A percentile compares a stretch with the other conserved stretches of the same genome.
Conservation (phyloP, 257 asterid species). For the Oldenlandia corymbosa region DNA sequence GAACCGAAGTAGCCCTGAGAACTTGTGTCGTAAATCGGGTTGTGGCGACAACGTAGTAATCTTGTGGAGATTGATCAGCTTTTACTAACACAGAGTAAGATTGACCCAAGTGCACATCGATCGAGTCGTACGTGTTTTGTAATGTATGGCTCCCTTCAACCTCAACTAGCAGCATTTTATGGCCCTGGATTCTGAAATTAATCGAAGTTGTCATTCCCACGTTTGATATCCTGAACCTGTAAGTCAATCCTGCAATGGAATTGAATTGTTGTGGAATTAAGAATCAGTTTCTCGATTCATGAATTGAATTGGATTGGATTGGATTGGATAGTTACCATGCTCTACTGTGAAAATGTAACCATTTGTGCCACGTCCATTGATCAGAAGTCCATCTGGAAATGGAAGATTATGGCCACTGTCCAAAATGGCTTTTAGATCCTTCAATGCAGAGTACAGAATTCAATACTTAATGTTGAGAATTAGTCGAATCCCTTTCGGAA, state of each 20-base stretch:
- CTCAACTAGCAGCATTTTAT: conserved; percentile 27
- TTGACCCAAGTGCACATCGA: conserved; percentile 34
- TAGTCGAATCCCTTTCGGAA: too few relatives aligned
- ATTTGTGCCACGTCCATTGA: conserved; percentile 18
- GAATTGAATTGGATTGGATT: too few relatives aligned
- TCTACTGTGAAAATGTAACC: conserved; percentile 3
- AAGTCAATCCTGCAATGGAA: conserved; percentile 23
- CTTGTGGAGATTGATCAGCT: conserved; percentile 31
- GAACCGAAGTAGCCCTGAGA: conserved; percentile 22
- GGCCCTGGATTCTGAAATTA: conserved; percentile 37
- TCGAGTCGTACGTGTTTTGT: conserved; percentile 29
- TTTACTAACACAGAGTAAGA: conserved; percentile 27
- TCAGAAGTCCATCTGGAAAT: conserved; percentile 30
- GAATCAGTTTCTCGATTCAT: too few relatives aligned
- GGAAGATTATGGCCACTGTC: conserved; percentile 32
- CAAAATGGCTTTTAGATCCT: conserved; percentile 21
- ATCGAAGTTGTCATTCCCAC: conserved; percentile 25
- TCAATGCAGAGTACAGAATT: conserved; percentile 1
- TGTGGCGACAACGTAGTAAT: conserved; percentile 26
- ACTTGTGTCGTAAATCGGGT: conserved; percentile 27
- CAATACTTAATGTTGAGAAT: too few relatives aligned
- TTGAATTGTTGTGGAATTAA: too few relatives aligned
- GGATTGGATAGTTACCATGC: neutral
- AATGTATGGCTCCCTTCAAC: conserved; percentile 29
- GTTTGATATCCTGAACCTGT: conserved; percentile 32